Percentiles rank a stretch among this genome's conserved stretches.
Conservation (phyloP, 768 basidiomycete species). For the Pleurotus eryngii region DNA sequence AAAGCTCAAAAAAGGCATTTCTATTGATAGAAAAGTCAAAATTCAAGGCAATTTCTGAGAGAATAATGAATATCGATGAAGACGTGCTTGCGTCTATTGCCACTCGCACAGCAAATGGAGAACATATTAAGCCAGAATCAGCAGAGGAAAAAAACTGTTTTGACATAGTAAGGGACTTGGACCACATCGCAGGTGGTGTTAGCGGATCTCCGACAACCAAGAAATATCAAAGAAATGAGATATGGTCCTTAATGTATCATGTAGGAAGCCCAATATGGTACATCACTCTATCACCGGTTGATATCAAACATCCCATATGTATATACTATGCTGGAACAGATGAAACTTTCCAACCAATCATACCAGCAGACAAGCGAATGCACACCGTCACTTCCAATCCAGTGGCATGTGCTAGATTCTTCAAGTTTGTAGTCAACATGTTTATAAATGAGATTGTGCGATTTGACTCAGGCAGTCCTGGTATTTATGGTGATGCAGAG, state of each 20-base stretch:
- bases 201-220: conserved; percentile 19
- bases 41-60: conserved; percentile 14
- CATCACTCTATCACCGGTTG: neutral
- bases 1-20: conserved; percentile 11
- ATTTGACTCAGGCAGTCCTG: conserved; percentile 10
- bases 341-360: conserved; percentile 16
- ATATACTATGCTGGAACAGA: conserved; percentile 29
- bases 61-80: conserved; percentile 13
- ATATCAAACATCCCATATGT: conserved; percentile 11
- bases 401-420: conserved; percentile 26
- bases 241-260: neutral
- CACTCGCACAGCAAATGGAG: conserved; percentile 1
- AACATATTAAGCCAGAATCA: conserved; percentile 11
- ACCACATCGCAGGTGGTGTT: conserved; percentile 14
- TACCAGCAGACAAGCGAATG: conserved; percentile 5
- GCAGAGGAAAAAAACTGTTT: conserved; percentile 17
- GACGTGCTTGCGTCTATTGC: conserved; percentile 11
- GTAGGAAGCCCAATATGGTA: neutral
- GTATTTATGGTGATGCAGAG: conserved; percentile 24
- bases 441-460: conserved; percentile 29
- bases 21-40: conserved; percentile 14
- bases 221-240: conserved; percentile 12
- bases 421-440: conserved; percentile 24
- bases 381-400: conserved; percentile 18
- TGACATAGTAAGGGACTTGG: conserved; percentile 16